Conservation (phyloP, 306 rosid genomes). For the Clitoria ternatea region DNA sequence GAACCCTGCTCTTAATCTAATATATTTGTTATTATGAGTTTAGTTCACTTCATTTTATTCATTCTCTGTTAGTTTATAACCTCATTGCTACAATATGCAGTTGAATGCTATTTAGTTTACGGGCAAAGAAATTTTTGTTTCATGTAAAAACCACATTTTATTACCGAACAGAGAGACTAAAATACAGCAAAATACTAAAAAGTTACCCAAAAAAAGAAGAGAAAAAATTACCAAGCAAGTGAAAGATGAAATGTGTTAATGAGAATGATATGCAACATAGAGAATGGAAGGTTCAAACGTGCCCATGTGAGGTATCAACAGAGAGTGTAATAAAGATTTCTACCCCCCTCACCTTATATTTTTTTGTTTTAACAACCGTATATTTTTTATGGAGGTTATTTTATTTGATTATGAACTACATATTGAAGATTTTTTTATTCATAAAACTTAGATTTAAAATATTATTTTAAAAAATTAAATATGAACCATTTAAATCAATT, state of each 20-base stretch:
- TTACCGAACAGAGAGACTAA: not conserved
- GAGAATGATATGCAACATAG: not conserved
- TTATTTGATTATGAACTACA: no score
- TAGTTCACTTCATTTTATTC: not conserved
- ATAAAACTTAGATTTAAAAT: no score
- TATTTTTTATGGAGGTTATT: no score
- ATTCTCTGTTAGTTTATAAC: not conserved
- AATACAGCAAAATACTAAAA: not conserved
- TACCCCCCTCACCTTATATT: no score
- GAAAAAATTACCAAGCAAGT: not conserved
- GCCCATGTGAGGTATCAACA: conserved; percentile 10
- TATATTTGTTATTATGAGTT: no score
- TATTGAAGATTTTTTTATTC: no score
- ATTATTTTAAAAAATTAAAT: no score
- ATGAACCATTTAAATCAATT: no score
- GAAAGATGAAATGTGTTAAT: not conserved
- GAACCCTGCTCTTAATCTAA: no score
- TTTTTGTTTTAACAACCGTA: no score
- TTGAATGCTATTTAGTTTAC: not conserved
- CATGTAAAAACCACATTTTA: not conserved
- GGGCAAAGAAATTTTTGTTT: no score
- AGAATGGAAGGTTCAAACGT: conserved; percentile 5
- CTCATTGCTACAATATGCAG: not conserved
- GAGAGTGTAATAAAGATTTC: not conserved
- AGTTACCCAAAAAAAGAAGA: not conserved